Evolutionary conservation across 1,139 yeast genomes (phyloP), one percentile per base, ranked within the genome.

Genomic region (Kurtzmaniella quercitrusa): DNA sequence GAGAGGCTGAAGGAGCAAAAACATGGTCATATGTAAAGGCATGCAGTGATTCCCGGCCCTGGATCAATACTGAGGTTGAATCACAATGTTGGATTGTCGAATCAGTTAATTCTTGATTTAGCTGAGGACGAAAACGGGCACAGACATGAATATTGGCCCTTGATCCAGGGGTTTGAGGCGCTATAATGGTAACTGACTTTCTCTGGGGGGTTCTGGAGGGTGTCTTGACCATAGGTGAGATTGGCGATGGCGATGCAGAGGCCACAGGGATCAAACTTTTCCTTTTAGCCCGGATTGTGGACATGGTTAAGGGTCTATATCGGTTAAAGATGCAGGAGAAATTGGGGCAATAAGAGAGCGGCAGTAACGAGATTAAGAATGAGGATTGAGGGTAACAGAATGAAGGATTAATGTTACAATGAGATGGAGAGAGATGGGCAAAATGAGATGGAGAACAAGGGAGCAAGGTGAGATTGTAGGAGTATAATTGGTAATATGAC

Each of bases 11-110:
- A 2, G 72, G 67, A 27, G 66, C 74, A 54, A 86, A 86, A 1
- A 87, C 82, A 34, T 79, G 64, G 59, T 89, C 96, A 59, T 81
- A 89, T 0, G 82, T 73, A 54, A 81, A 88, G 2, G 65, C 60
- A 11, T 65, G 63, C 11, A 62, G 47, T 18, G 54, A 48, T 11
- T 69, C 77, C 41, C 62, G 63, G 7, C 60, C 62, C 16, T 55
- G 52, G 8, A 70, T 48, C 7, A 56, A 42, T 2, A 70, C 67
- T 0, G 73, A 56, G 9, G 39, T 38, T 11, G 12, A 6, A 27
- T 27, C 31, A 27, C 43, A 14, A 15, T 37, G 38, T 36, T 23
- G 25, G 23, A 25, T 15, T 29, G 29, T n/a, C 59, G 55, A 27
- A 14, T 60, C 62, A 38, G 59, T 65, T 1, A 61, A 54, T 5